Conservation (phyloP, 2,329 filamentous ascomycete species). For the Epichloe hybrida region DNA sequence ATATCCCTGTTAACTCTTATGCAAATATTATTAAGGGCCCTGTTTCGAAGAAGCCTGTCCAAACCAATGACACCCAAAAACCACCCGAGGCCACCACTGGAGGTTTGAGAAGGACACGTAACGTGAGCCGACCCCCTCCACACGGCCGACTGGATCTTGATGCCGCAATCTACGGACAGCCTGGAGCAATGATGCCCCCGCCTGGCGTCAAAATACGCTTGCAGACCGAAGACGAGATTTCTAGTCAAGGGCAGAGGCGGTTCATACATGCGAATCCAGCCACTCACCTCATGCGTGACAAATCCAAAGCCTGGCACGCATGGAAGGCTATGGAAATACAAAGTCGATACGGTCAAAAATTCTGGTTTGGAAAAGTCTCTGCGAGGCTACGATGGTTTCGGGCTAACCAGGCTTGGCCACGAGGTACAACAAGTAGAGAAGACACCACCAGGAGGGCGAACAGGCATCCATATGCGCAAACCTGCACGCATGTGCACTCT, state of each 20-base stretch:
- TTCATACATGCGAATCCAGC: conserved; percentile 38
- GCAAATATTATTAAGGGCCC: background rate
- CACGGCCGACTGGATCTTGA: conserved; percentile 20
- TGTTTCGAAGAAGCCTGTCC: background rate
- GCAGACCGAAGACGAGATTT: background rate
- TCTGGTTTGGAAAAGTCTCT: conserved; percentile 33
- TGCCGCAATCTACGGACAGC: conserved; percentile 24
- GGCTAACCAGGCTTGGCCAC: conserved; percentile 7
- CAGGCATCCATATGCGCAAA: conserved; percentile 13
- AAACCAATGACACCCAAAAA: background rate
- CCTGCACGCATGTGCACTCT: conserved; percentile 12
- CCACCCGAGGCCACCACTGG: background rate
- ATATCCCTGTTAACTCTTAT: background rate
- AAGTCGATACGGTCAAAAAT: conserved; percentile 34
- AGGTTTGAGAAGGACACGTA: background rate
- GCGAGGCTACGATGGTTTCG: conserved; percentile 23
- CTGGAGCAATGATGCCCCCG: conserved; percentile 12
- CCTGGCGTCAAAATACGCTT: conserved; percentile 7
- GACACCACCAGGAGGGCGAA: conserved; percentile 2
- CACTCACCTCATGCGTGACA: conserved; percentile 30
- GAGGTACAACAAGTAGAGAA: conserved; percentile 4
- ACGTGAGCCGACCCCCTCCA: background rate
- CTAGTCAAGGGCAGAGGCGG: conserved; percentile 16
- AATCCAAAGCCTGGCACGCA: conserved; percentile 30
- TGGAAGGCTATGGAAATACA: conserved; percentile 37